Base-by-base conservation (phyloP, 148 eudicot species). In the Persicaria maculosa region DNA sequence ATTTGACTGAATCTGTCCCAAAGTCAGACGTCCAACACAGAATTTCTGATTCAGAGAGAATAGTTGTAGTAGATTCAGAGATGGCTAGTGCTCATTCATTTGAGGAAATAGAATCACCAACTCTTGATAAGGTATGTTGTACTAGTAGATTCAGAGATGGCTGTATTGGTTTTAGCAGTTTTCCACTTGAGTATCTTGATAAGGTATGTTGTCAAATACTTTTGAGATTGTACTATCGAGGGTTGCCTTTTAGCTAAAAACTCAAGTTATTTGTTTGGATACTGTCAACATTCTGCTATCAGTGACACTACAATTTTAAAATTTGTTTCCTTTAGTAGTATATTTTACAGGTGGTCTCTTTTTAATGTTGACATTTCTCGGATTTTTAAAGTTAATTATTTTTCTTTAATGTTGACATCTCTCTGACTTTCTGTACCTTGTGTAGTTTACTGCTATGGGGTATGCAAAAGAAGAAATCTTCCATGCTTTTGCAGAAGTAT, bases 381-480 rank as follows among this genome's bases (percentile, higher is more conserved):
- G 1, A 22, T 1, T 22, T 22, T 22, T 22, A 22, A 22, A 22
- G 25, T 22, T 22, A 22, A 22, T 22, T 68, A 15, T 31, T 48
- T 12, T 17, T 72, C 15, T 72, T 72, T 50, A 69, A 14, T 76
- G 36, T 76, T 7, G 55, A 31, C 12, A 68, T 67, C 50, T 47
- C 46, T 67, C 4, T 5, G n/a, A 52, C 50, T 55, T 48, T 12
- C 14, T 50, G 10, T 50, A 15, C 64, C 58, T 55, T 55, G 6
- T 78, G 80, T 80, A 90, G 93, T 89, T 85, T 76, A 58, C 81
- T 73, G 73, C 62, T 43, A 81, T 89, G 88, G 92, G 91, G 46
- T 90, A 77, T 76, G 72, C 88, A 68, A 78, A 69, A 76, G 88
- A 91, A 72, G 84, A 92, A 72, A 78, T 85, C 58, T 25, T 77